phyloP scores from a whole-genome alignment of 495 filamentous ascomycete genomes.

The Pseudoneurospora amorphoporcata region DNA sequence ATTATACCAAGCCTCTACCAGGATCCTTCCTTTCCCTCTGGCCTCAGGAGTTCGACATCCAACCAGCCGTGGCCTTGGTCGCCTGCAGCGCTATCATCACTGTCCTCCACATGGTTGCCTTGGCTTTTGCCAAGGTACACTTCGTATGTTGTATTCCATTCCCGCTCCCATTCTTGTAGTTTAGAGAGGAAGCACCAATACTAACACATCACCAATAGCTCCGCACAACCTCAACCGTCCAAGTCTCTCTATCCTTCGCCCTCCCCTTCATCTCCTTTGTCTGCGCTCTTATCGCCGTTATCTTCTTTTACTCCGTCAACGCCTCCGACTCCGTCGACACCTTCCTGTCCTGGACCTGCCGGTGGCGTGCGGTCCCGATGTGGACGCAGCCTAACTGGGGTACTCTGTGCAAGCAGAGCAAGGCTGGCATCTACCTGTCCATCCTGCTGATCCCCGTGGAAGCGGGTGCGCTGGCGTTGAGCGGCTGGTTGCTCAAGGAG shows the following conservation, averaged over 20 bases:
- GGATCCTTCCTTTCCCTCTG: conserved; percentile 38
- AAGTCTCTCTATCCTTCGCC: conserved; percentile 28
- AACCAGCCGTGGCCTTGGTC: conserved; percentile 41
- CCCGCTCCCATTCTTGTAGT: neutral
- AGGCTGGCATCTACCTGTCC: conserved; percentile 37
- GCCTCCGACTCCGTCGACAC: conserved; percentile 34
- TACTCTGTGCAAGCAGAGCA: conserved; percentile 40
- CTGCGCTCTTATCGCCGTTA: conserved; percentile 37
- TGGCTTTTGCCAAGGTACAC: conserved; percentile 31
- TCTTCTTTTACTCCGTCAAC: conserved; percentile 46
- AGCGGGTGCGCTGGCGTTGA: conserved; percentile 28
- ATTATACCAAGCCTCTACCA: conserved; percentile 28
- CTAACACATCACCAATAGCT: conserved; percentile 21
- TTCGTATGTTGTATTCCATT: conserved; percentile 20
- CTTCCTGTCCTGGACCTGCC: conserved; percentile 46
- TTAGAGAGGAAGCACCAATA: neutral
- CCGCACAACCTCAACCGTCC: conserved; percentile 25
- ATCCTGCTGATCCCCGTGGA: conserved; percentile 44
- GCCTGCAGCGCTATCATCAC: conserved; percentile 33
- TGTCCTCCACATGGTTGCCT: conserved; percentile 30
- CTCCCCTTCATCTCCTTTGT: conserved; percentile 33
- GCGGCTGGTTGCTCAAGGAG: conserved; percentile 27
- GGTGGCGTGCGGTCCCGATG: conserved; percentile 39
- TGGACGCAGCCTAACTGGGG: conserved; percentile 34
- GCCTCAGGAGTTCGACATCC: conserved; percentile 41